A percentile compares a stretch with the other conserved stretches of the same genome.
phyloP scores from a whole-genome alignment of 2,329 filamentous ascomycete genomes.

The Pyrenophora graminea region DNA sequence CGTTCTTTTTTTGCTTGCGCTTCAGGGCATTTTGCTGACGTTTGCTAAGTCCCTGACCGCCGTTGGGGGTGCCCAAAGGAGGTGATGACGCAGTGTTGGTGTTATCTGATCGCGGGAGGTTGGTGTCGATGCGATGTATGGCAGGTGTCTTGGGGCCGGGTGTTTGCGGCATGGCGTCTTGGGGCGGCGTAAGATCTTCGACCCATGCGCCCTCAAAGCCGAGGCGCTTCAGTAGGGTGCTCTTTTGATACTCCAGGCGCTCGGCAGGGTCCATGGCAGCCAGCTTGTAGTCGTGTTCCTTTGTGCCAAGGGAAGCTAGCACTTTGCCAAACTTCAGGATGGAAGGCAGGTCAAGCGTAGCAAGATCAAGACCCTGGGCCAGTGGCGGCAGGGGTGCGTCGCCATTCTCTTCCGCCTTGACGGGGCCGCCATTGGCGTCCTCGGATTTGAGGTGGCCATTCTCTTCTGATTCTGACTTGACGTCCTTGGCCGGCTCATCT shows the following conservation, averaged over 20 bases:
- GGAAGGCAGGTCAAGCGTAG: slow-evolving; percentile 74
- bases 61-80: slow-evolving; percentile 47
- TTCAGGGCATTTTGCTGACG: slow-evolving; percentile 94
- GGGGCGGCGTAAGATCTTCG: slow-evolving; percentile 77
- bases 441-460: slow-evolving; percentile 63
- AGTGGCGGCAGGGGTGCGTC: slow-evolving; percentile 47
- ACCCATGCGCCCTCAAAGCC: slow-evolving; percentile 83
- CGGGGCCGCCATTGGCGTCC: slow-evolving; percentile 45
- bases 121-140: slow-evolving; percentile 58
- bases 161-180: slow-evolving; percentile 58
- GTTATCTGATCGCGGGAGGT: slow-evolving; percentile 51
- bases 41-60: slow-evolving; percentile 68
- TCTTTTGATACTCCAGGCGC: slow-evolving; percentile 85
- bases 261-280: slow-evolving; percentile 80
- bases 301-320: slow-evolving; percentile 79
- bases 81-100: slow-evolving; percentile 54
- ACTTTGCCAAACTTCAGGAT: slow-evolving; percentile 84
- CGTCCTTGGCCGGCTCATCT: slow-evolving; percentile 66
- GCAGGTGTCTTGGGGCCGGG: slow-evolving; percentile 43
- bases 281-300: slow-evolving; percentile 80
- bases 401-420: slow-evolving; percentile 58
- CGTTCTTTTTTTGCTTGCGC: slow-evolving; percentile 87
- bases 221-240: slow-evolving; percentile 78
- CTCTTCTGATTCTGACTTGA: slow-evolving; percentile 45
- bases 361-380: slow-evolving; percentile 71